Base-by-base conservation (phyloP, 805 yeast genomes). In the Candida endomychidarum region DNA sequence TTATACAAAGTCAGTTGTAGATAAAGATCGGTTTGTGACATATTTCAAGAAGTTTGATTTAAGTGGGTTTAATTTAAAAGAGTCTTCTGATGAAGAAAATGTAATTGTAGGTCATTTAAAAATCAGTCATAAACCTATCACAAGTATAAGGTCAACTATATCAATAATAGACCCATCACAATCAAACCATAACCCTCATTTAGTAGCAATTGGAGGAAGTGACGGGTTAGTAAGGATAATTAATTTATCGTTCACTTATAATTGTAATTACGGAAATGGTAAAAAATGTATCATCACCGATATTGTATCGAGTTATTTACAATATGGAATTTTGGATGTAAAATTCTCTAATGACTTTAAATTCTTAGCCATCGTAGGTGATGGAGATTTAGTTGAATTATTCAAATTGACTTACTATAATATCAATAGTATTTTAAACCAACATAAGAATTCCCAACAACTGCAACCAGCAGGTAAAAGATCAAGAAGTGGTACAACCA, bases 171-270 rank as follows among this genome's bases (percentile, higher is more conserved):
- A 35, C 9, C 18, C 46, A 4, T 38, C 48, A 17, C 26, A 37
- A 8, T 18, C 22, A 8, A 39, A 33, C 21, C 23, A 40, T 67
- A 76, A 48, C 71, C 86, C 56, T 34, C 57, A 57, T 50, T 52
- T 75, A 5, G 38, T 77, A 6, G 75, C 80, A 0, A 53, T 80
- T n/a, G 76, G 83, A 0, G 65, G 79, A 5, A 84, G 78, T 45
- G 88, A 83, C 53, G 93, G 89, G 2, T 74, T 73, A 45, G 61
- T 81, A 18, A 61, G 84, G 34, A 49, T 84, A 12, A 62, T 84
- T 34, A 83, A 82, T 53, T 54, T 81, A 27, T 47, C 60, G 15
- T 54, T 58, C 16, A 61, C 73, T 5, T 50, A 49, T 36, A 55
- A 52, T 14, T 30, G 36, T 14, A 55, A 56, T 34, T 62, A 59